Evolutionary conservation across 345 rosid species (phyloP).

Genomic region (Acer yangbiense): DNA sequence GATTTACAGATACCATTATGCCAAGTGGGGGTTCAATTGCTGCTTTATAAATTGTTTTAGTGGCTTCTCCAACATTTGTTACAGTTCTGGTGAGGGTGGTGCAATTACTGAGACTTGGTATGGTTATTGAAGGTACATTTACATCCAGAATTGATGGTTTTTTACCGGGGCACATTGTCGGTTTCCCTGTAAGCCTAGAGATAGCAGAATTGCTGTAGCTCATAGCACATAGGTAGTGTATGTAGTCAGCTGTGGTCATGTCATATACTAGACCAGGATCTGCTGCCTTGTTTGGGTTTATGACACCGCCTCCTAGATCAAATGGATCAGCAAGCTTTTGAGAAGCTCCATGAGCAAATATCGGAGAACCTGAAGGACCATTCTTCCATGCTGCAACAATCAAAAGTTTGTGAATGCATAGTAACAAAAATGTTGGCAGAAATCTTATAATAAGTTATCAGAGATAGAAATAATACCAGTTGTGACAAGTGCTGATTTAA

Average conservation of each 20-base stretch:
- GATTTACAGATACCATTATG: slow-evolving; percentile 29
- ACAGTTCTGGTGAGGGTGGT: slow-evolving; percentile 47
- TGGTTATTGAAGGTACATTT: slow-evolving; percentile 66
- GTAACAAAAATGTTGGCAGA: neutral
- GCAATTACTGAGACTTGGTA: slow-evolving; percentile 46
- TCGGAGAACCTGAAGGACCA: slow-evolving; percentile 46
- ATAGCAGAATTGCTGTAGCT: slow-evolving; percentile 47
- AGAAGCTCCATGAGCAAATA: slow-evolving; percentile 56
- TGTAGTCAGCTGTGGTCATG: slow-evolving; percentile 47
- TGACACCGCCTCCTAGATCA: slow-evolving; percentile 68
- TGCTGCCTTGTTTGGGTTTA: slow-evolving; percentile 51
- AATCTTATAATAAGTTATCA: neutral
- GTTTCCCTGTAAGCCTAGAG: slow-evolving; percentile 34
- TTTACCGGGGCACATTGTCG: slow-evolving; percentile 29
- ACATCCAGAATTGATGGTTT: slow-evolving; percentile 44
- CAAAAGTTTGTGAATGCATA: neutral
- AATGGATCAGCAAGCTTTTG: slow-evolving; percentile 60
- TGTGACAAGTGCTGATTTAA: slow-evolving; percentile 67
- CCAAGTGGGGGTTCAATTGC: slow-evolving; percentile 49
- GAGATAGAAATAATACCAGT: slow-evolving; percentile 34
- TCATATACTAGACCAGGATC: slow-evolving; percentile 70
- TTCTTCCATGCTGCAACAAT: slow-evolving; percentile 41
- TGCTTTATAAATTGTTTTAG: slow-evolving; percentile 39
- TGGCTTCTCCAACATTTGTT: slow-evolving; percentile 59
- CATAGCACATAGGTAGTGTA: slow-evolving; percentile 58